Percentiles rank a stretch among this genome's conserved stretches.
Evolutionary conservation across 345 rosid genomes (phyloP).

Genomic region (Gossypium herbaceum): DNA sequence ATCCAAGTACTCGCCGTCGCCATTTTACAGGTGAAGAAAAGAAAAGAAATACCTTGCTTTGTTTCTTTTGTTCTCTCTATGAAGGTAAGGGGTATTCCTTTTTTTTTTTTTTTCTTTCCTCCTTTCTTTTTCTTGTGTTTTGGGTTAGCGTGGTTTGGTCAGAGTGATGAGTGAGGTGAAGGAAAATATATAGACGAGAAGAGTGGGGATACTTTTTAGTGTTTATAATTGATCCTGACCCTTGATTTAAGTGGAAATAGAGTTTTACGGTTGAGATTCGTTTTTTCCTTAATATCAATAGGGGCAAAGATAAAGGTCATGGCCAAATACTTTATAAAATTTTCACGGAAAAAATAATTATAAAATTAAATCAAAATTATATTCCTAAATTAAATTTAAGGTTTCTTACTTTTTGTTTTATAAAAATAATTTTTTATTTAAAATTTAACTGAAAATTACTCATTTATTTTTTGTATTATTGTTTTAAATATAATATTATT

Average conservation of each 20-base stretch:
- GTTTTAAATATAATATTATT: no score
- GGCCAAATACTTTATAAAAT: no score
- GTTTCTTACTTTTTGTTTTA: no score
- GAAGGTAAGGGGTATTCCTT: neutral
- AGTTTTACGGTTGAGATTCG: conserved; percentile 20
- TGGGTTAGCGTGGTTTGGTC: neutral
- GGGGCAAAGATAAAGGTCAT: no score
- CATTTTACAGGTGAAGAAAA: conserved; percentile 11
- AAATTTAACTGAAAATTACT: no score
- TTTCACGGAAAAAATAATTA: no score
- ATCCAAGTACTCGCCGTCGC: conserved; percentile 12
- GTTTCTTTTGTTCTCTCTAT: neutral
- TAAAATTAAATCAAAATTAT: no score
- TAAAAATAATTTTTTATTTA: no score
- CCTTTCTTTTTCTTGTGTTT: neutral
- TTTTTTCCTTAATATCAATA: neutral
- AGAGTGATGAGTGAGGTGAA: neutral
- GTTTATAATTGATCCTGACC: conserved; percentile 8
- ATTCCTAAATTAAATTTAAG: no score
- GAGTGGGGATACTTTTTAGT: neutral
- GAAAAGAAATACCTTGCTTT: neutral
- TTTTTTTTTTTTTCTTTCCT: neutral
- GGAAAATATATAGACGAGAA: conserved; percentile 24
- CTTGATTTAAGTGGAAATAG: neutral
- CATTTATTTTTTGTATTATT: no score